These are phyloP conservation scores for Mimosa bimucronata DNA, from an alignment of 306 rosid species.

Conservation along the genomic window DNA sequence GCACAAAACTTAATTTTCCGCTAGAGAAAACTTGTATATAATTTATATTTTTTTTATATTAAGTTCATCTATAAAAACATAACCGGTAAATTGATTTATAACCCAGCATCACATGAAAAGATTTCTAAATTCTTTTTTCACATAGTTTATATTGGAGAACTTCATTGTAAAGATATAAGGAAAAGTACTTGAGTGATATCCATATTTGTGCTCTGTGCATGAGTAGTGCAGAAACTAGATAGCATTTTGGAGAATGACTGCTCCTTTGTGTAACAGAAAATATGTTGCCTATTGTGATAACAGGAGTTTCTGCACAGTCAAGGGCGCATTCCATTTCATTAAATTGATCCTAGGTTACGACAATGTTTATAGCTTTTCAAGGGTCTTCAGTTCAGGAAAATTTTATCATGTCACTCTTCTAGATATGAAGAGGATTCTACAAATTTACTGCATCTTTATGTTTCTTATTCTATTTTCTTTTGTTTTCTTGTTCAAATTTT, in stretches of 20 bases:
- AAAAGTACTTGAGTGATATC: too few species aligned
- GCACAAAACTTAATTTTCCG: not conserved
- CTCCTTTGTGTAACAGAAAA: not conserved
- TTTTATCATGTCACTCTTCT: not conserved
- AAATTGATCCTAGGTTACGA: not conserved
- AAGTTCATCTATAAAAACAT: not conserved
- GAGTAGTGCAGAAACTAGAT: not conserved
- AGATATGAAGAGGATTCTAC: not conserved
- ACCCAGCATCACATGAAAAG: not conserved
- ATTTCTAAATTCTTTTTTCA: not conserved
- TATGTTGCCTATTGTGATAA: not conserved
- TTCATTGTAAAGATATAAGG: not conserved
- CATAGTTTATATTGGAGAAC: not conserved
- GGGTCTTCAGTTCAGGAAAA: not conserved
- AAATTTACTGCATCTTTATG: not conserved
- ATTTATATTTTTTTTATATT: not conserved
- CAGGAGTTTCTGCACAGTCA: not conserved
- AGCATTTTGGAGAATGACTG: not conserved
- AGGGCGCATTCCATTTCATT: not conserved
- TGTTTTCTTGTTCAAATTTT: not conserved
- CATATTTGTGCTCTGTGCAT: not conserved
- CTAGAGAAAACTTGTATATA: not conserved
- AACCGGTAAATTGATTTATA: not conserved
- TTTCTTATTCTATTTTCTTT: not conserved
- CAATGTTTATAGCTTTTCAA: not conserved